Base-by-base conservation (phyloP, 2,329 filamentous ascomycete genomes). In the Monosporascus ibericus region DNA sequence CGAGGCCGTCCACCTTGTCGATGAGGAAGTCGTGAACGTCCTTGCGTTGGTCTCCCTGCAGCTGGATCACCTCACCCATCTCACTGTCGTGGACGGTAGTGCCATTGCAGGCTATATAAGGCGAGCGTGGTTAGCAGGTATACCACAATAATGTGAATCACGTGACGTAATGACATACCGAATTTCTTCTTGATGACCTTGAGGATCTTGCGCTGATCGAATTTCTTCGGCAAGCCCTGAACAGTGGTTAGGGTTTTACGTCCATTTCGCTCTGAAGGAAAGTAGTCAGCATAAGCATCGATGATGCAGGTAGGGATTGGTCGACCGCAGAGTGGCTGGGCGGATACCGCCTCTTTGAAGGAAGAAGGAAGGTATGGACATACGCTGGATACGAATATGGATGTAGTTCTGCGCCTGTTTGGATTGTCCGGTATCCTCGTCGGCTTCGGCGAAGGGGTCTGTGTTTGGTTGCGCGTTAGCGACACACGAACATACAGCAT, bases 361-460 rank as follows among this genome's bases (percentile, higher is more conserved):
- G 50, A 48, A 52, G 44, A 53, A 22, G 47, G 48, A 48, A 36
- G 48, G 51, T 46, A 49, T 34, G 51, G 36, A 85, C 88, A 70
- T 86, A 97, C 92, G 94, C 75, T 99, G 94, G 74, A 97, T 97
- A 77, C 94, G 92, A 77, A 99, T 97, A 80, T 97, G 94, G 75
- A 97, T 96, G 75, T 96, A 96, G 78, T 95, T 95, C 79, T 95
- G 90, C 73, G 88, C 86, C 82, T 94, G 88, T 79, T 94, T 94
- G 73, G 85, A 87, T 79, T 95, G 89, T 82, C 91, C 92, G 75
- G 88, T 91, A 76, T 95, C 92, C 87, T 96, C 92, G 90, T 96
- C 94, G 85, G 92, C 94, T 90, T 97, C 94, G 87, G 94, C 94
- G 90, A 99, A 99, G 88, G 94, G 94, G 87, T 99, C 94, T 96